Base-by-base conservation (phyloP, 495 filamentous ascomycete species). In the Bombardia bombarda region DNA sequence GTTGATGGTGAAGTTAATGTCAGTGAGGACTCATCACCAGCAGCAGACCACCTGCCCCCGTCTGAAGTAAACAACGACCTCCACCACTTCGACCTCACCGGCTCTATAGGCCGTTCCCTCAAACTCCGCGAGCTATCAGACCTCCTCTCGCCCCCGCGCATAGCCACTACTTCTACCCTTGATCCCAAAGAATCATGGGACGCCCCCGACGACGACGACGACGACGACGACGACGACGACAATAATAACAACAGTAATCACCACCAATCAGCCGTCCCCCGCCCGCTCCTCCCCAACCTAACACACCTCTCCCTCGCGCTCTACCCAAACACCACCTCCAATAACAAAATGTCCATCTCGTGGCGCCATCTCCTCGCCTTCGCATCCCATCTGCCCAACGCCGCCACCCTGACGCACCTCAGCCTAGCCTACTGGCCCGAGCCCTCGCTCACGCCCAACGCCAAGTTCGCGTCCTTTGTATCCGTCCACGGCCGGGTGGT, bases 371-470 rank as follows among this genome's bases (percentile, higher is more conserved):
- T 92, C 18, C 66, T 90, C 10, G 46, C 66, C 4, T 60, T 90
- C n/a, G 66, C 80, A 1, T 61, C 72, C 0, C 76, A 78, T 37
- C 57, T 87, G 0, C 68, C 78, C 1, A 78, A 66, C 0, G 65
- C 92, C 28, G 88, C 86, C 1, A 78, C 67, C 0, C 64, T 93
- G 24, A 90, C 86, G 0, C 83, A 92, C 47, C 73, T 94, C 3
- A 87, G 80, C 21, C 66, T 94, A 4, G 82, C 85, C 1, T 76
- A 83, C 57, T 95, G 89, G 89, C 87, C 89, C 2, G 65, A 73
- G 16, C 88, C 88, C 1, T 74, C 72, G 1, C 57, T 84, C 1
- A 83, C 77, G 5, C 83, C 84, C 5, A 78, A 82, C 44, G 67
- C 80, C 2, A 74, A 72, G 34, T 60, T 72, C 28, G 61, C 71